Base-by-base conservation (phyloP, 345 rosid genomes). In the Gossypium ekmanianum region DNA sequence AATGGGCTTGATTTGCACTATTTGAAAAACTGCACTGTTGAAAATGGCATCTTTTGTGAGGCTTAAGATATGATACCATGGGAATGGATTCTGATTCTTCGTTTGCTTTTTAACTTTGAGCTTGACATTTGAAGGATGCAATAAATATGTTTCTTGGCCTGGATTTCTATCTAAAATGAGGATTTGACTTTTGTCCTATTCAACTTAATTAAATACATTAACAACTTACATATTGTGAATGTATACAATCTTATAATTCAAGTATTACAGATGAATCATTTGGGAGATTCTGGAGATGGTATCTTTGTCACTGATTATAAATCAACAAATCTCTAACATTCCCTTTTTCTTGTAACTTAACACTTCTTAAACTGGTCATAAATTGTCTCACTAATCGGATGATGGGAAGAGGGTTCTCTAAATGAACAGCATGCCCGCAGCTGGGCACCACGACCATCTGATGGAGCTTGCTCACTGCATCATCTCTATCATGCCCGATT, bases 351-450 rank as follows among this genome's bases (percentile, higher is more conserved):
- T 56, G 80, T 64, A 67, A 75, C 74, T 72, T 2, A 58, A 66
- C 71, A 71, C 51, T 26, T 62, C 51, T 7, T 78, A 81, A 56
- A 67, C 80, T 78, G 54, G 80, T 79, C 62, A 89, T 52, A 83
- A 92, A 94, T 74, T 81, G 81, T 74, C 97, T 83, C 57, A 94
- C 71, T 39, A 91, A 79, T 43, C 81, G 79, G 34, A 89, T 79
- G 57, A 92, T n/a, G 0, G 74, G 63, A 1, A 92, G 93, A 76
- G 97, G 98, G 77, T 84, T 88, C 86, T 94, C 98, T 72, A 94
- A 76, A 85, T 94, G 97, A 11, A 86, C 92, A n/a, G 94, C 98
- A 61, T 94, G 98, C 29, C 98, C 97, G 39, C 88, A 80, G 59
- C 81, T 80, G 3, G 92, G 86, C 67, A 92, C 81, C 78, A 88